A percentile compares a stretch with the other conserved stretches of the same genome.
phyloP scores from a whole-genome alignment of 257 asterid genomes.

The Salvia hispanica region DNA sequence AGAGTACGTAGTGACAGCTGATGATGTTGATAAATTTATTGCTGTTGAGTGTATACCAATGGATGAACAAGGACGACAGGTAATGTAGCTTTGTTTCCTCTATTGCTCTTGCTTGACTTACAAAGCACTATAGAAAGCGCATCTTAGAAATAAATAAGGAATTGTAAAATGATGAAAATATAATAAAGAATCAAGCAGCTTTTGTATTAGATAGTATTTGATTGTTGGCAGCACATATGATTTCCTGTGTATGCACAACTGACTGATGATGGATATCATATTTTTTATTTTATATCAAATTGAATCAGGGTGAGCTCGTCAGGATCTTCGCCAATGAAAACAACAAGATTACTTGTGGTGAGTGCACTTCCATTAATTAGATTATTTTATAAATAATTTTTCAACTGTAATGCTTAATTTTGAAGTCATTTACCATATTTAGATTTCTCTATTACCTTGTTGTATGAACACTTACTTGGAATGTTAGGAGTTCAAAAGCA shows the following conservation, averaged over 20 bases:
- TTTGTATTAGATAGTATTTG: constrained; percentile 12
- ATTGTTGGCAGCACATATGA: neutral
- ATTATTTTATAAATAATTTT: no score
- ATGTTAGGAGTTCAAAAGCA: no score
- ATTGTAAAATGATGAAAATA: neutral
- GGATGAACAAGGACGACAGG: constrained; percentile 98
- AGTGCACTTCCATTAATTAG: constrained; percentile 34
- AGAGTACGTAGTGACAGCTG: constrained; percentile 89
- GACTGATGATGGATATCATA: constrained; percentile 12
- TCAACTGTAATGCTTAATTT: no score
- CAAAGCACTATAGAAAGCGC: constrained; percentile 18
- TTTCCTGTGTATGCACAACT: neutral
- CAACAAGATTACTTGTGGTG: constrained; percentile 95
- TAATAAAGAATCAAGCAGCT: constrained; percentile 20
- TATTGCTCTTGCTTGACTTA: constrained; percentile 19
- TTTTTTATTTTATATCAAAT: constrained; percentile 30
- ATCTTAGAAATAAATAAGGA: constrained; percentile 13
- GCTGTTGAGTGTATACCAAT: constrained; percentile 99
- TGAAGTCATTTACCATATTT: no score
- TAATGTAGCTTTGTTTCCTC: constrained; percentile 29
- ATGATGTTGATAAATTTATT: constrained; percentile 86
- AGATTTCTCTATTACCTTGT: no score
- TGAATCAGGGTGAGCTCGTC: constrained; percentile 85
- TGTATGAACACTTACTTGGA: no score
- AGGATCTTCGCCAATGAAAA: constrained; percentile 91